Conservation (phyloP, 345 rosid genomes). For the Camelina hispida region DNA sequence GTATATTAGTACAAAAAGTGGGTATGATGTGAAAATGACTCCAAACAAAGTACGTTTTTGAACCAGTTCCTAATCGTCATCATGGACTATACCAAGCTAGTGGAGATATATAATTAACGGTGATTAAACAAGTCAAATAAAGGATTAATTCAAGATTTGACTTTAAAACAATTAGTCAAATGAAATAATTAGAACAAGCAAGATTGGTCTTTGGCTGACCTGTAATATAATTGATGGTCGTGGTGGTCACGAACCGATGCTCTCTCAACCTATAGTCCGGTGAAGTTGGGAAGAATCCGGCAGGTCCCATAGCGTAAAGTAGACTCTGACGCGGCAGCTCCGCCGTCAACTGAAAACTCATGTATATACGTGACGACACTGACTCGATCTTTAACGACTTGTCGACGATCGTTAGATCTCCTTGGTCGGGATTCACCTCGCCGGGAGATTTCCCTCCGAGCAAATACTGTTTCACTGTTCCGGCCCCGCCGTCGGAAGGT, state of each 20-base stretch:
- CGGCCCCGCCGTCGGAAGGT: constrained; percentile 38
- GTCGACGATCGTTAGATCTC: constrained; percentile 49
- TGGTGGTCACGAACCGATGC: constrained; percentile 58
- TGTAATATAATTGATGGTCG: constrained; percentile 60
- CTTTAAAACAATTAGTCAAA: constrained; percentile 11
- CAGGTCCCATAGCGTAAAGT: constrained; percentile 67
- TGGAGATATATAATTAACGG: neutral
- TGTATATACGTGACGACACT: constrained; percentile 58
- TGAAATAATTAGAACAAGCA: neutral
- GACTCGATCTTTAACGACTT: constrained; percentile 50
- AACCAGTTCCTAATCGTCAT: neutral
- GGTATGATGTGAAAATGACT: constrained; percentile 29
- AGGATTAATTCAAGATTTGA: constrained; percentile 14
- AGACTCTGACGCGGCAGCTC: constrained; percentile 50
- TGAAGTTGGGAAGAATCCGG: constrained; percentile 53
- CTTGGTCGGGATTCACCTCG: constrained; percentile 61
- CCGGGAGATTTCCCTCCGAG: constrained; percentile 50
- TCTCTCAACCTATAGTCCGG: constrained; percentile 51
- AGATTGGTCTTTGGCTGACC: constrained; percentile 47
- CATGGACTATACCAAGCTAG: neutral
- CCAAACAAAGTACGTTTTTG: neutral
- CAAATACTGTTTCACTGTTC: constrained; percentile 52
- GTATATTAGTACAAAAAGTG: neutral
- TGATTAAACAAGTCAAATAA: constrained; percentile 12
- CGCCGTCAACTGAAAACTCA: constrained; percentile 67